Percentiles rank a stretch among this genome's conserved stretches.
These are phyloP conservation scores for Vaccinium darrowii DNA, from an alignment of 148 eudicot species.

Conservation along the genomic window DNA sequence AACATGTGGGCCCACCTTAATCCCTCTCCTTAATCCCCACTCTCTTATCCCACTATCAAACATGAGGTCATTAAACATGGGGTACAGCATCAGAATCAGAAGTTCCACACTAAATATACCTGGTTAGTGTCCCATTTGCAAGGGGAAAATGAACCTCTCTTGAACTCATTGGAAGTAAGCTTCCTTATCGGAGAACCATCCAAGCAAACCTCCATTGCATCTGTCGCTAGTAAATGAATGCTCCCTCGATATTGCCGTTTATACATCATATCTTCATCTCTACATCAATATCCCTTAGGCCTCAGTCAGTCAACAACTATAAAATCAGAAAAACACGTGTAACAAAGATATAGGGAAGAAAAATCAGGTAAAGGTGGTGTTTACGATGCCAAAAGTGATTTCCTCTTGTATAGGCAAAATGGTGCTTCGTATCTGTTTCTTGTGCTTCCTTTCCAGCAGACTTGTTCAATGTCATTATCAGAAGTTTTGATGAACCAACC, in stretches of 20 bases:
- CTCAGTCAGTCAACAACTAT: not conserved
- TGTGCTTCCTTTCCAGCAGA: conserved; percentile 69
- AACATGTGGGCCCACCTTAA: no score
- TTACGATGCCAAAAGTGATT: conserved; percentile 50
- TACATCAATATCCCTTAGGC: conserved; percentile 21
- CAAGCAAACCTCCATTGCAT: conserved; percentile 44
- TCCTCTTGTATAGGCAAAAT: conserved; percentile 65
- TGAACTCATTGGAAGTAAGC: conserved; percentile 62
- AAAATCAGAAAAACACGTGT: conserved; percentile 5
- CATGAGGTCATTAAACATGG: no score
- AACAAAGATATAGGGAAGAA: not conserved
- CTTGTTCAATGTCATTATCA: conserved; percentile 51
- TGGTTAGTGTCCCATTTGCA: conserved; percentile 70
- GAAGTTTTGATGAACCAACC: conserved; percentile 58
- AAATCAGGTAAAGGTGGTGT: conserved; percentile 14
- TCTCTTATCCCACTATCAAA: no score
- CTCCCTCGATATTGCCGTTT: conserved; percentile 36
- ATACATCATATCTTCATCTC: conserved; percentile 52
- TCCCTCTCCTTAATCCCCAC: no score
- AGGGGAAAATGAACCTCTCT: conserved; percentile 59
- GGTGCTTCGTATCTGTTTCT: conserved; percentile 30
- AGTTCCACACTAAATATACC: conserved; percentile 33
- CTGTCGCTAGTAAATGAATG: conserved; percentile 47
- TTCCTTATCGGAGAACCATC: conserved; percentile 55
- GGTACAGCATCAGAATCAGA: not conserved